These are phyloP conservation scores for Chlorella variabilis DNA, from an alignment of 163 green algal species.

Conservation along the genomic window DNA sequence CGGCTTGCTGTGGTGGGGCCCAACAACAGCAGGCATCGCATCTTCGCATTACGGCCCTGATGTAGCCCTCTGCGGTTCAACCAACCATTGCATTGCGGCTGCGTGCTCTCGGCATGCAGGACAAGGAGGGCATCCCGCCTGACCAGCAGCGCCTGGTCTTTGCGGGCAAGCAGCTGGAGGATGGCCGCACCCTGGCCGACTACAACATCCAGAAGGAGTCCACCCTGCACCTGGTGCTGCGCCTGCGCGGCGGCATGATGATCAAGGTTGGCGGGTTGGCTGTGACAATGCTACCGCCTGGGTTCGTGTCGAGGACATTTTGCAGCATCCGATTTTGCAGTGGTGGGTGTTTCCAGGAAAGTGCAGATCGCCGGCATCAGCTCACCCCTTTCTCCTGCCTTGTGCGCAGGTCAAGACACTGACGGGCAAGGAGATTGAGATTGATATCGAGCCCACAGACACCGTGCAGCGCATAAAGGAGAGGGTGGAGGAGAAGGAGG, in stretches of 20 bases:
- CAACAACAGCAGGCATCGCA: not conserved
- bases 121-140: constrained; percentile 95
- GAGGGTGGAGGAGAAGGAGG: constrained; percentile 99
- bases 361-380: not conserved
- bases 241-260: constrained; percentile 73
- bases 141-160: constrained; percentile 98
- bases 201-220: constrained; percentile 78
- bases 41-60: not conserved
- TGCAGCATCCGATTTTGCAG: too few species aligned
- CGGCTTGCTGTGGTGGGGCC: not conserved
- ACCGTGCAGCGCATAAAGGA: constrained; percentile 99
- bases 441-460: constrained; percentile 99
- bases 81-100: not conserved
- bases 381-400: not conserved
- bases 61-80: too few species aligned
- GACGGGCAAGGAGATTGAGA: constrained; percentile 99
- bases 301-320: too few species aligned
- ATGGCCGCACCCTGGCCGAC: constrained; percentile 91
- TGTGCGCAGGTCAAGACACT: constrained; percentile 82
- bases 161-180: constrained; percentile 97
- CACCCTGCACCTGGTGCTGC: constrained; percentile 75
- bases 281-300: too few species aligned
- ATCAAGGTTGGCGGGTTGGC: constrained; percentile 74
- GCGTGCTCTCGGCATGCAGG: constrained; percentile 46
- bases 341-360: not conserved